phyloP scores from a whole-genome alignment of 306 rosid species.

The Pterocarpus macrocarpus region DNA sequence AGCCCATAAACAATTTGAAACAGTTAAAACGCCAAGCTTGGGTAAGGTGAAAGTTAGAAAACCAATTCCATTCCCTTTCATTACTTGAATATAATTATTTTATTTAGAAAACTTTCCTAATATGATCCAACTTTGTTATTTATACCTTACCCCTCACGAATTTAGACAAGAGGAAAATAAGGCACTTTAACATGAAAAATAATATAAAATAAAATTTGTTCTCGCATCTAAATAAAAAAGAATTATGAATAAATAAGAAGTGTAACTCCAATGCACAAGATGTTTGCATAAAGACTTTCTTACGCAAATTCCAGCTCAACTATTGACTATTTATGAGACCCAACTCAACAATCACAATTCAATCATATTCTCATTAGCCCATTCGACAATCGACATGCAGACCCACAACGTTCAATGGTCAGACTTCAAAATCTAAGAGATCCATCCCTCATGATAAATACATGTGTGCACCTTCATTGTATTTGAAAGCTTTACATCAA shows the following conservation, averaged over 20 bases:
- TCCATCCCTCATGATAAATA: background rate
- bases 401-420: constrained; percentile 10
- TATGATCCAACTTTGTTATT: constrained; percentile 27
- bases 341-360: constrained; percentile 30
- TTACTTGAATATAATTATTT: background rate
- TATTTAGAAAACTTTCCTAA: background rate
- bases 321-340: background rate
- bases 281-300: background rate
- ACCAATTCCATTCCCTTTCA: constrained; percentile 9
- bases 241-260: background rate
- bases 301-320: constrained; percentile 15
- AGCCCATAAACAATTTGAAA: background rate
- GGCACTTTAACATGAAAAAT: constrained; percentile 5
- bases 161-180: constrained; percentile 11
- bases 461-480: background rate
- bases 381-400: background rate
- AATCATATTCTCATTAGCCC: constrained; percentile 4
- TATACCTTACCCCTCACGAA: background rate
- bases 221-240: constrained; percentile 2
- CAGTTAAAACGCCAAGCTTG: constrained; percentile 15
- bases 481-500: background rate
- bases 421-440: constrained; percentile 12
- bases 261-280: background rate
- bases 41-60: constrained; percentile 17
- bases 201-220: background rate